These are phyloP conservation scores for Calocera cornea DNA, from an alignment of 768 basidiomycete genomes.

Conservation along the genomic window DNA sequence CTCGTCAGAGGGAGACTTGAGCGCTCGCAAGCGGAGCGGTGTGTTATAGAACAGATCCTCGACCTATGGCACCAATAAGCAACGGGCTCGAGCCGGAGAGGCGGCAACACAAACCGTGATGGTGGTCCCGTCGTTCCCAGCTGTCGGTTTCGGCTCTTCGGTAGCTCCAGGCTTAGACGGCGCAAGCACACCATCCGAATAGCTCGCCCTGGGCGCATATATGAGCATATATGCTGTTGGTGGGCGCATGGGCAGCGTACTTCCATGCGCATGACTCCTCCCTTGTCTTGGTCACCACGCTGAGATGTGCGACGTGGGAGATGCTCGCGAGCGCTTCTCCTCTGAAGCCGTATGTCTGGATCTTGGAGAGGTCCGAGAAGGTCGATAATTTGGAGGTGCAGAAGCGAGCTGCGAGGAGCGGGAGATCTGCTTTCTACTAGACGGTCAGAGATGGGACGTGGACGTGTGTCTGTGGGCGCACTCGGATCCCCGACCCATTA, in stretches of 20 bases:
- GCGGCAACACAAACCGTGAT: slow-evolving; percentile 45
- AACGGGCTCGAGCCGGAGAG: neutral
- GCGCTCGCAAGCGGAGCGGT: slow-evolving; percentile 70
- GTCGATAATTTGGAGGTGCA: slow-evolving; percentile 85
- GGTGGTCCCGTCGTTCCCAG: slow-evolving; percentile 88
- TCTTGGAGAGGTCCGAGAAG: slow-evolving; percentile 71
- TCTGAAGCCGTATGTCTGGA: slow-evolving; percentile 89
- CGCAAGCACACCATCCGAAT: slow-evolving; percentile 61
- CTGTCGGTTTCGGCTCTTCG: slow-evolving; percentile 72
- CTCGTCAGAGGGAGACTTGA: slow-evolving; percentile 78
- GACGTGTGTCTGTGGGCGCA: slow-evolving; percentile 27
- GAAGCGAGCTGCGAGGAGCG: slow-evolving; percentile 84
- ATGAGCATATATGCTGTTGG: neutral
- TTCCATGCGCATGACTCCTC: slow-evolving; percentile 79
- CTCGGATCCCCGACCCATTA: slow-evolving; percentile 89
- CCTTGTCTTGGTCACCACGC: slow-evolving; percentile 82
- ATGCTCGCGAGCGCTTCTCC: slow-evolving; percentile 95
- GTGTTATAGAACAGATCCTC: slow-evolving; percentile 94
- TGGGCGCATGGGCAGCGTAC: slow-evolving; percentile 36
- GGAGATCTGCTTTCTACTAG: slow-evolving; percentile 66
- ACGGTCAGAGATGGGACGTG: neutral
- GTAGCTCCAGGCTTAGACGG: slow-evolving; percentile 56
- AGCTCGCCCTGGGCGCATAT: slow-evolving; percentile 47
- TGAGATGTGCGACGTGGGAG: slow-evolving; percentile 81
- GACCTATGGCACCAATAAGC: slow-evolving; percentile 38